Percentiles rank a stretch among this genome's conserved stretches.
These are phyloP conservation scores for Endoconidiophora laricicola DNA, from an alignment of 2,329 filamentous ascomycete genomes.

Conservation along the genomic window DNA sequence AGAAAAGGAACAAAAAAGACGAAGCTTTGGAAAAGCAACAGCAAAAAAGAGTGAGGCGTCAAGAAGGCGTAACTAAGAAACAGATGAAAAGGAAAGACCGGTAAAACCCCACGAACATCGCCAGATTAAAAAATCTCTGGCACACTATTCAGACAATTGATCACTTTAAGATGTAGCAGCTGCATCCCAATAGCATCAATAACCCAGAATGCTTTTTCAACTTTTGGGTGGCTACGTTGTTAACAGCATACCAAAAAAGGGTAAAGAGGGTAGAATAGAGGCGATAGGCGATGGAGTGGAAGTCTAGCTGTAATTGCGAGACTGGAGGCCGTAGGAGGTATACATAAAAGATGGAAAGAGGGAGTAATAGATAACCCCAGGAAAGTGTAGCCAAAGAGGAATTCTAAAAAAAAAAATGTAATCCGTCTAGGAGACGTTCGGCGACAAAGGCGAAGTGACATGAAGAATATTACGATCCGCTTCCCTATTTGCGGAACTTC, in stretches of 20 bases:
- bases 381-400: slow-evolving; percentile 2
- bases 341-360: neutral
- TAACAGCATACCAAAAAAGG: no score
- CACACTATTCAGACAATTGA: neutral
- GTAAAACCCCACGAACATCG: neutral
- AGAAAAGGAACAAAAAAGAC: neutral
- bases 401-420: neutral
- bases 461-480: slow-evolving; percentile 3
- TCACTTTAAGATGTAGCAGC: no score
- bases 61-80: no score
- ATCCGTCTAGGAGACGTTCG: neutral
- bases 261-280: no score
- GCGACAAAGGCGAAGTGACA: neutral
- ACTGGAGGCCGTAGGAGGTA: neutral
- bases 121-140: neutral
- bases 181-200: no score
- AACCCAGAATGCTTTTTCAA: no score
- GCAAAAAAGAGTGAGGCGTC: neutral
- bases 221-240: no score
- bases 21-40: neutral
- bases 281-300: no score
- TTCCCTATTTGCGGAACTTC: slow-evolving; percentile 21
- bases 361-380: slow-evolving; percentile 1
- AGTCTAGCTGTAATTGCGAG: no score
- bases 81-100: neutral